Evolutionary conservation across 768 basidiomycete genomes (phyloP).

Genomic region (Leucosporidium creatinivorum): DNA sequence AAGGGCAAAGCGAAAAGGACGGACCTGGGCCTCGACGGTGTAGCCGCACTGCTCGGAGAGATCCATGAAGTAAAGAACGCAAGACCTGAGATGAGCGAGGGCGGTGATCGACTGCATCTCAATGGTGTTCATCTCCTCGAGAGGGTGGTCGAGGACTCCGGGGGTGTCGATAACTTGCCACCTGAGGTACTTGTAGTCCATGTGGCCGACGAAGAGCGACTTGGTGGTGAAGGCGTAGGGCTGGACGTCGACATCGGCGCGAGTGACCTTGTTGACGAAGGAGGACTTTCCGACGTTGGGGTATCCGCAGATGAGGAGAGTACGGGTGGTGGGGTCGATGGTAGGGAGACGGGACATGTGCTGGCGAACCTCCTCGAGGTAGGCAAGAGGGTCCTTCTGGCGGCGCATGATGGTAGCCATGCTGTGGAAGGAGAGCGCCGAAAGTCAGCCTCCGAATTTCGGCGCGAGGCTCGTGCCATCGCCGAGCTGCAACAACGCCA

Average conservation of each 20-base stretch:
- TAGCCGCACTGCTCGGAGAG: conserved; percentile 97
- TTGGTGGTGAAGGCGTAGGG: conserved; percentile 99
- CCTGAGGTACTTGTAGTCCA: conserved; percentile 97
- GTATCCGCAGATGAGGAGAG: conserved; percentile 95
- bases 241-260: conserved; percentile 98
- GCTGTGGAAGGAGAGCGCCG: conserved; percentile 43
- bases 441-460: not conserved
- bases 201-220: conserved; percentile 93
- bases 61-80: conserved; percentile 98
- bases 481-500: not conserved
- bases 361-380: conserved; percentile 97
- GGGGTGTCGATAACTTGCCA: conserved; percentile 99
- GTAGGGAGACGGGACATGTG: conserved; percentile 97
- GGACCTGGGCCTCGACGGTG: conserved; percentile 86
- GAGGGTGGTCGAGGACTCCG: conserved; percentile 91
- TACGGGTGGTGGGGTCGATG: conserved; percentile 96
- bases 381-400: conserved; percentile 96
- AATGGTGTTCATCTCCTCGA: conserved; percentile 99
- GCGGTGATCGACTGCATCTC: conserved; percentile 99
- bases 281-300: conserved; percentile 99
- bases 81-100: conserved; percentile 87
- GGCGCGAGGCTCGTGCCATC: not conserved
- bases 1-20: conserved; percentile 33
- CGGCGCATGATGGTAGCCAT: conserved; percentile 99
- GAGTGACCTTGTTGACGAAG: conserved; percentile 99